Conservation (phyloP, 2,329 filamentous ascomycete genomes). For the Aspergillus sclerotialis region DNA sequence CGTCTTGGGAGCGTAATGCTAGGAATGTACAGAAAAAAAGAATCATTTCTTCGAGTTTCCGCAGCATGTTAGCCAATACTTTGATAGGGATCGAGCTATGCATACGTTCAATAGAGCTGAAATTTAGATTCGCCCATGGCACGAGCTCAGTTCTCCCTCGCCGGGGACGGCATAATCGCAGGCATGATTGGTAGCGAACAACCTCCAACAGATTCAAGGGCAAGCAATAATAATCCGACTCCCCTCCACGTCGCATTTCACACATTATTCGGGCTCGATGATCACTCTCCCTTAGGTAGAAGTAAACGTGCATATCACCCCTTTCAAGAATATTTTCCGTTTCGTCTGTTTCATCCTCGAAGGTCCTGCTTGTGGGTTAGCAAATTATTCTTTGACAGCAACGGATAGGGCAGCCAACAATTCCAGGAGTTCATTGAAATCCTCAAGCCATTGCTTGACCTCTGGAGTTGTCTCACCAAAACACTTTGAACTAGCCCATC, state of each 20-base stretch:
- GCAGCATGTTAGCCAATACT: slow-evolving; percentile 1
- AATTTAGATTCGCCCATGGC: slow-evolving; percentile 50
- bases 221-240: slow-evolving; percentile 42
- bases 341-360: slow-evolving; percentile 39
- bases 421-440: slow-evolving; percentile 31
- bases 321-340: no score
- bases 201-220: slow-evolving; percentile 43
- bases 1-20: slow-evolving; percentile 53
- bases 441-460: slow-evolving; percentile 25
- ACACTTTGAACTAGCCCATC: slow-evolving; percentile 26
- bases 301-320: slow-evolving; percentile 41
- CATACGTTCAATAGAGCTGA: slow-evolving; percentile 48
- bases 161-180: slow-evolving; percentile 34
- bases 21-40: slow-evolving; percentile 52
- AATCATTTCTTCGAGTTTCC: slow-evolving; percentile 42
- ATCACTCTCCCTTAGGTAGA: slow-evolving; percentile 48
- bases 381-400: no score
- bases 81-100: slow-evolving; percentile 3
- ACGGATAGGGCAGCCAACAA: slow-evolving; percentile 27
- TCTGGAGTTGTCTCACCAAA: slow-evolving; percentile 22
- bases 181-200: slow-evolving; percentile 27
- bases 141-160: slow-evolving; percentile 34
- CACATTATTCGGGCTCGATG: slow-evolving; percentile 49
- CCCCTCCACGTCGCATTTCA: slow-evolving; percentile 36
- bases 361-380: slow-evolving; percentile 27